Percentiles rank a stretch among this genome's conserved stretches.
These are phyloP conservation scores for Leucosporidium creatinivorum DNA, from an alignment of 768 basidiomycete species.

Conservation along the genomic window DNA sequence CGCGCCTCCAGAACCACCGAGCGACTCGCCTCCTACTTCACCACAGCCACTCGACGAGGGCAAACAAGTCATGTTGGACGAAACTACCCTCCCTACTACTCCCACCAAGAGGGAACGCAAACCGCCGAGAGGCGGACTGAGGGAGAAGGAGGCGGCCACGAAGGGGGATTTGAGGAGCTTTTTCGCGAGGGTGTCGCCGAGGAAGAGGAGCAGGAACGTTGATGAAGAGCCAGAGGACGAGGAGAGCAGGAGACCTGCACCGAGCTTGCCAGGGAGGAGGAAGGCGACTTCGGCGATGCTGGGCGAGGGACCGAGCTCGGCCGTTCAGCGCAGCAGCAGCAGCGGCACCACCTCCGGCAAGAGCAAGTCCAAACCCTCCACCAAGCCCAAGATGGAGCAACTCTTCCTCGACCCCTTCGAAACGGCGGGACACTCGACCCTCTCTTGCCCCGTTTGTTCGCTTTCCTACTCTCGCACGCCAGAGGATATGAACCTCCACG, in stretches of 20 bases:
- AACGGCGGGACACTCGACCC: constrained; percentile 8
- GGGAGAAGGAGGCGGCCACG: neutral
- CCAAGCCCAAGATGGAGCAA: constrained; percentile 18
- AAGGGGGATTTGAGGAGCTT: constrained; percentile 17
- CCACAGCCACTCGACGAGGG: neutral
- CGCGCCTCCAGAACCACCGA: neutral
- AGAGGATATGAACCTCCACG: constrained; percentile 27
- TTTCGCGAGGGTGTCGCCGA: constrained; percentile 11
- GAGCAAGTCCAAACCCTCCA: neutral
- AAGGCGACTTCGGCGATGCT: neutral
- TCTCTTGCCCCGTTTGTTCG: constrained; percentile 21
- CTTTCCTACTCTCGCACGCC: constrained; percentile 26
- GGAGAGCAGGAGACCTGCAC: neutral
- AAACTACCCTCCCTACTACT: neutral
- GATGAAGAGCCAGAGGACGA: neutral
- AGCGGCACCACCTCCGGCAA: neutral
- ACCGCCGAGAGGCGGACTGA: neutral
- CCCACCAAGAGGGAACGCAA: neutral
- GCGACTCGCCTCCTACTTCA: constrained; percentile 4
- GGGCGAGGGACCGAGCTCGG: neutral
- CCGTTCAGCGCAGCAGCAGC: neutral
- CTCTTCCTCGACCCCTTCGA: constrained; percentile 32
- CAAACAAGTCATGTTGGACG: neutral
- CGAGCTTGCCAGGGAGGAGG: neutral
- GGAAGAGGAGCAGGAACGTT: neutral